These are phyloP conservation scores for Aureobasidium sp. DNA, from an alignment of 2,329 filamentous ascomycete genomes.

Conservation along the genomic window DNA sequence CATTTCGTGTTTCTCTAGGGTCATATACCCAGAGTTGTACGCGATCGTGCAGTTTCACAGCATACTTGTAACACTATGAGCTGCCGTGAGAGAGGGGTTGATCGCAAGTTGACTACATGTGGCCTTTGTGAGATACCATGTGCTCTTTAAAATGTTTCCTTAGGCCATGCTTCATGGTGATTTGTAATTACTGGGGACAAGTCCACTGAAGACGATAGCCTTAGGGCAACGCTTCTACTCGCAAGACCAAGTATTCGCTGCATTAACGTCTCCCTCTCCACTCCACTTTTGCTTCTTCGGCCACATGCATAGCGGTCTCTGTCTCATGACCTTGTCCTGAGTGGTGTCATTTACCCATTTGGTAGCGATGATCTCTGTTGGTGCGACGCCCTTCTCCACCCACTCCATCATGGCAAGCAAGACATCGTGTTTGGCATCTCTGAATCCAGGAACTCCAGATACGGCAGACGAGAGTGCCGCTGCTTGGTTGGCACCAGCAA, in stretches of 20 bases:
- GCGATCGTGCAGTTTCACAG: too few relatives aligned
- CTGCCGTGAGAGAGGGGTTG: too few relatives aligned
- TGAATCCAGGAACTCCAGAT: slow-evolving; percentile 28
- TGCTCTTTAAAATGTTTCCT: too few relatives aligned
- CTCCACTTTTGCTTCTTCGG: slow-evolving; percentile 27
- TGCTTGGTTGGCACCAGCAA: slow-evolving; percentile 33
- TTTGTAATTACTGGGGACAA: too few relatives aligned
- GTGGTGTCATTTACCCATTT: slow-evolving; percentile 29
- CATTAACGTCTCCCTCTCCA: slow-evolving; percentile 25
- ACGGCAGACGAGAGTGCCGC: slow-evolving; percentile 19
- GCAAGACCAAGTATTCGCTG: slow-evolving; percentile 24
- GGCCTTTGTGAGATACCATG: too few relatives aligned
- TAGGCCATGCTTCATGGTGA: too few relatives aligned
- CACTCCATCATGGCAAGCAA: slow-evolving; percentile 33
- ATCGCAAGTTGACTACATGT: too few relatives aligned
- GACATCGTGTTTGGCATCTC: slow-evolving; percentile 29
- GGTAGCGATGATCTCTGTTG: slow-evolving; percentile 32
- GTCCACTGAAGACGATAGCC: too few relatives aligned
- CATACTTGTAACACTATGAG: too few relatives aligned
- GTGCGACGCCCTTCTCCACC: slow-evolving; percentile 33
- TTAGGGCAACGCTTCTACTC: background rate
- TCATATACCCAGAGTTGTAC: too few relatives aligned
- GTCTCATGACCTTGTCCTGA: slow-evolving; percentile 27
- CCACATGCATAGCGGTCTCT: slow-evolving; percentile 31
- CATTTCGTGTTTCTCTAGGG: too few relatives aligned